Conservation (phyloP, 2,329 filamentous ascomycete species). For the Alternaria angustiovoidea region DNA sequence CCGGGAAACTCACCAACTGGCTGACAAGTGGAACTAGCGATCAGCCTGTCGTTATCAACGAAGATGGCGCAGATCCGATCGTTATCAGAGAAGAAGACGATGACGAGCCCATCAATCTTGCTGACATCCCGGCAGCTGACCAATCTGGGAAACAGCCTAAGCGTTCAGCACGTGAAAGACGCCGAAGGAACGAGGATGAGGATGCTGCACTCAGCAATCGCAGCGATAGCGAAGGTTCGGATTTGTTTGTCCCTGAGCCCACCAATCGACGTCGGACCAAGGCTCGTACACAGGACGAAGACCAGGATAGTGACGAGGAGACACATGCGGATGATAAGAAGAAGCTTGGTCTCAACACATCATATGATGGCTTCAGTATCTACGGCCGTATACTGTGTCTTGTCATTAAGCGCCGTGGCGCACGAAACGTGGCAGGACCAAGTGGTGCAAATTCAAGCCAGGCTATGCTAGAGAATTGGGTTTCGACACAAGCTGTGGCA, state of each 20-base stretch:
- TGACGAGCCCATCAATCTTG: constrained; percentile 59
- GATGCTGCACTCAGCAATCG: constrained; percentile 27
- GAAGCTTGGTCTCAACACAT: constrained; percentile 84
- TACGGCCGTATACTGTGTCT: constrained; percentile 92
- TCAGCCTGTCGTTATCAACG: constrained; percentile 53
- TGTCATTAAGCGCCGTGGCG: constrained; percentile 77
- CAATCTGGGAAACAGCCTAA: constrained; percentile 17
- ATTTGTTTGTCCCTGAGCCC: constrained; percentile 34
- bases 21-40: constrained; percentile 52
- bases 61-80: constrained; percentile 55
- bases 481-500: constrained; percentile 52
- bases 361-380: constrained; percentile 95
- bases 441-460: constrained; percentile 41
- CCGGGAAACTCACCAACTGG: constrained; percentile 58
- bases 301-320: constrained; percentile 34
- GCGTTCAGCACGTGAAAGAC: constrained; percentile 27
- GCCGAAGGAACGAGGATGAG: constrained; percentile 14
- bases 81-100: constrained; percentile 66
- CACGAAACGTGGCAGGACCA: constrained; percentile 26
- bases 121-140: constrained; percentile 63
- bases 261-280: constrained; percentile 32
- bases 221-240: constrained; percentile 46
- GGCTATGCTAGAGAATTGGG: constrained; percentile 54
- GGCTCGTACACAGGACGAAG: constrained; percentile 15
- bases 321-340: constrained; percentile 85